Base-by-base conservation (phyloP, 106 monocot species). In the Apostasia shenzhenica region DNA sequence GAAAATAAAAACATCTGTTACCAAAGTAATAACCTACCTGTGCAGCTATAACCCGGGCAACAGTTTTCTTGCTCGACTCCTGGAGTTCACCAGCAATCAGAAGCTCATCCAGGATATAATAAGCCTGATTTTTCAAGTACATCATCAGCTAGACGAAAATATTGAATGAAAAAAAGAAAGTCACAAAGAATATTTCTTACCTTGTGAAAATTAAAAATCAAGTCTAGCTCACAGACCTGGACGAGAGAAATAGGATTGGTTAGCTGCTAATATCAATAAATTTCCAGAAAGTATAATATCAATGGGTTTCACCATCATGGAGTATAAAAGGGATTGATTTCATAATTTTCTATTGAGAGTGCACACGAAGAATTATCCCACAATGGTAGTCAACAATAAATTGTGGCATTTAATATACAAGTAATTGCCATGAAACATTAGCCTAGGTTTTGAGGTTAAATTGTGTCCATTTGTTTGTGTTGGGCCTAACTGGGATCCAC, bases 131-230 rank as follows among this genome's bases (percentile, higher is more conserved):
- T 66, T 55, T 67, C 57, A 81, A 46, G 14, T 44, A 39, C 14
- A 58, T 26, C 41, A 8, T 47, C 47, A 45, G 4, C 39, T 14
- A 39, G n/a, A 59, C 54, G 6, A 6, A 8, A 55, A 43, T 54
- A 46, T 14, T 38, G 43, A 38, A 44, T 59, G 47, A 44, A 0
- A 62, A 14, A 69, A 48, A 14, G 48, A 60, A 13, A 41, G 2
- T 48, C 41, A 2, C 0, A 66, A 67, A 44, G 68, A 91, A n/a
- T 26, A 47, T 61, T 2, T 4, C 2, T 48, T 7, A 65, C 97
- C 92, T 99, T 99, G 61, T 99, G 97, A 71, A 99, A 99, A 70
- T 99, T 99, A 70, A 92, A 99, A 63, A 99, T 92, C 83, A 99
- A 79, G 72, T 99, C 97, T 75, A 99, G 72, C 78, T 99, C 97